These are phyloP conservation scores for Phyllosticta citriasiana DNA, from an alignment of 2,329 filamentous ascomycete species.

Conservation along the genomic window DNA sequence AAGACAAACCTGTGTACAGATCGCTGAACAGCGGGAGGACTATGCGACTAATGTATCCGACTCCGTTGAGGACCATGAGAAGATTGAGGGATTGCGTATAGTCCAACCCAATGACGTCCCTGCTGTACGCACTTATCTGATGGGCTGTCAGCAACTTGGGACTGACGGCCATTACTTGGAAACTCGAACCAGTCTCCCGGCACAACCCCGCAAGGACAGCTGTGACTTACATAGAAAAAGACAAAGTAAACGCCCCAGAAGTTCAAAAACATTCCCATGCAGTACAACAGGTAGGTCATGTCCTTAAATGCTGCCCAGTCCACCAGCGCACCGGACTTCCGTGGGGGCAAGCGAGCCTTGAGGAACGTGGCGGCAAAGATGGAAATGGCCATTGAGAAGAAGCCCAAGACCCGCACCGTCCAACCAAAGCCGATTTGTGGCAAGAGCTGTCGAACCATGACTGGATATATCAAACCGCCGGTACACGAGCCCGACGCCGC, in stretches of 20 bases:
- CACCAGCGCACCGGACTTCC: constrained; percentile 29
- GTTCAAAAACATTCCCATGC: constrained; percentile 10
- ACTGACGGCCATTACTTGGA: not conserved
- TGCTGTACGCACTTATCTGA: constrained; percentile 8
- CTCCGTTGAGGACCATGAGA: constrained; percentile 55
- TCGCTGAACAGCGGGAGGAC: constrained; percentile 52
- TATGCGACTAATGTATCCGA: constrained; percentile 49
- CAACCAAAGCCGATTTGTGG: constrained; percentile 53
- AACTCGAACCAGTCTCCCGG: not conserved
- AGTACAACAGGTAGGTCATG: constrained; percentile 10
- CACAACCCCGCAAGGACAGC: not conserved
- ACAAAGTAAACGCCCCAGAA: constrained; percentile 12
- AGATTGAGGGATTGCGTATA: constrained; percentile 46
- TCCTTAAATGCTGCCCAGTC: constrained; percentile 10
- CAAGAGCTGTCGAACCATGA: constrained; percentile 43
- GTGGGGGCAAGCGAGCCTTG: constrained; percentile 32
- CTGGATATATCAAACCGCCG: constrained; percentile 55
- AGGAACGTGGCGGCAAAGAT: constrained; percentile 28
- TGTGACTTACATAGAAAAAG: constrained; percentile 11
- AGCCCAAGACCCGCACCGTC: constrained; percentile 53
- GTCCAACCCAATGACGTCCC: constrained; percentile 25
- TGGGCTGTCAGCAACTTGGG: not conserved
- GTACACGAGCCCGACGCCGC: constrained; percentile 50
- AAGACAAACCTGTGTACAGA: constrained; percentile 13
- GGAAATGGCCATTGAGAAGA: constrained; percentile 45